A percentile compares a stretch with the other conserved stretches of the same genome.
phyloP scores from a whole-genome alignment of 306 rosid genomes.

The Hippophae gyantsensis region DNA sequence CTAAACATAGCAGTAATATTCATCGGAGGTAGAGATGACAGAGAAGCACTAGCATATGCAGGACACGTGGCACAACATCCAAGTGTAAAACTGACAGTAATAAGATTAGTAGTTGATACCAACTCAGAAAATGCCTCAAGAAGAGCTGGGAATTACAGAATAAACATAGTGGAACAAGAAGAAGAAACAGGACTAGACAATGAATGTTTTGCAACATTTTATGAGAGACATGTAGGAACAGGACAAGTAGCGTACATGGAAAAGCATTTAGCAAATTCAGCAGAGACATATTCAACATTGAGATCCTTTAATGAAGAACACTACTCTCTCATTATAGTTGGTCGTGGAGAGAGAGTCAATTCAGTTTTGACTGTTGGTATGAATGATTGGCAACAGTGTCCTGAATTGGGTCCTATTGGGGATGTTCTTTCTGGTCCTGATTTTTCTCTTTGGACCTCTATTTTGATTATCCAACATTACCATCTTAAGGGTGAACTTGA shows the following conservation, averaged over 20 bases:
- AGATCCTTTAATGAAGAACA: constrained; percentile 58
- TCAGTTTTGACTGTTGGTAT: constrained; percentile 66
- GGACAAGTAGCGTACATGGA: constrained; percentile 54
- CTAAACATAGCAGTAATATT: constrained; percentile 65
- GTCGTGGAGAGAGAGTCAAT: constrained; percentile 68
- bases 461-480: constrained; percentile 73
- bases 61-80: constrained; percentile 65
- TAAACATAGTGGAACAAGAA: constrained; percentile 44
- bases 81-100: constrained; percentile 61
- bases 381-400: constrained; percentile 94
- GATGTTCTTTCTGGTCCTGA: constrained; percentile 90
- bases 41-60: constrained; percentile 73
- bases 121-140: constrained; percentile 35
- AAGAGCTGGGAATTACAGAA: constrained; percentile 34
- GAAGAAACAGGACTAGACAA: constrained; percentile 63
- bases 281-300: constrained; percentile 62
- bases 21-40: constrained; percentile 84
- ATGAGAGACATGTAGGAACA: constrained; percentile 45
- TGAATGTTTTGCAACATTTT: constrained; percentile 75
- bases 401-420: constrained; percentile 89
- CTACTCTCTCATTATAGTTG: constrained; percentile 69
- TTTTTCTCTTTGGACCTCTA: constrained; percentile 48
- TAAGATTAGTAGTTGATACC: constrained; percentile 61
- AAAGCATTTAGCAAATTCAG: constrained; percentile 66
- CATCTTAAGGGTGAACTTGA: constrained; percentile 66